A percentile compares a stretch with the other conserved stretches of the same genome.
These are phyloP conservation scores for Zygosaccharomyces pseudobailii DNA, from an alignment of 1,139 yeast genomes.

Conservation along the genomic window DNA sequence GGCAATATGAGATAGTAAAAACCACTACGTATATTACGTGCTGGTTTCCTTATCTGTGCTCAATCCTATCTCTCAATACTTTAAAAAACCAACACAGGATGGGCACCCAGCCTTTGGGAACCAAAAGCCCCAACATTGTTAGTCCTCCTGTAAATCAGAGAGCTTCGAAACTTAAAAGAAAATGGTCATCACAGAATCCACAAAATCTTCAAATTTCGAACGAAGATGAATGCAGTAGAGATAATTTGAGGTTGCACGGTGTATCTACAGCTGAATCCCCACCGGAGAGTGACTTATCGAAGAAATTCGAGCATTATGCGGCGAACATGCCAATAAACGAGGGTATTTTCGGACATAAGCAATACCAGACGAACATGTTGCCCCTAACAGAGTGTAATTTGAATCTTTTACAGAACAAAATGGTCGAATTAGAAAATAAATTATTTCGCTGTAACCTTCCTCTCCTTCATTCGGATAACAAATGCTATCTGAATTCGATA, in stretches of 20 bases:
- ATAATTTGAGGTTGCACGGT: background rate
- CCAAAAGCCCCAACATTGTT: background rate
- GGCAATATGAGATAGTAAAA: background rate
- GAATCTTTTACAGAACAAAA: conserved; percentile 16
- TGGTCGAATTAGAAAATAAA: conserved; percentile 15
- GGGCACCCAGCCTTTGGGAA: background rate
- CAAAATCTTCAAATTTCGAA: background rate
- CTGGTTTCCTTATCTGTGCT: too few species aligned
- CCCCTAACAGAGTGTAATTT: conserved; percentile 17
- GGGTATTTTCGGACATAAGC: too few species aligned
- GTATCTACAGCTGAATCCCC: background rate
- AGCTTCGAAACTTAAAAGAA: background rate
- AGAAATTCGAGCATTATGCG: conserved; percentile 4
- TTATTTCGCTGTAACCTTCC: conserved; percentile 16
- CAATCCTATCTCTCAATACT: too few species aligned
- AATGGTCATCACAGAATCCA: background rate
- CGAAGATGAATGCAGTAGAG: background rate
- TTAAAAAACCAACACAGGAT: too few species aligned
- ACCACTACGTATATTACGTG: too few species aligned
- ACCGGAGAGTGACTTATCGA: conserved; percentile 3
- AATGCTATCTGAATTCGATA: conserved; percentile 10
- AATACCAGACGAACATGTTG: too few species aligned
- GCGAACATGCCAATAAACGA: too few species aligned
- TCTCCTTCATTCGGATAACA: conserved; percentile 18
- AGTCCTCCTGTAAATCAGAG: too few species aligned